A percentile compares a stretch with the other conserved stretches of the same genome.
Conservation (phyloP, 768 basidiomycete species). For the Agrocybe pediades region DNA sequence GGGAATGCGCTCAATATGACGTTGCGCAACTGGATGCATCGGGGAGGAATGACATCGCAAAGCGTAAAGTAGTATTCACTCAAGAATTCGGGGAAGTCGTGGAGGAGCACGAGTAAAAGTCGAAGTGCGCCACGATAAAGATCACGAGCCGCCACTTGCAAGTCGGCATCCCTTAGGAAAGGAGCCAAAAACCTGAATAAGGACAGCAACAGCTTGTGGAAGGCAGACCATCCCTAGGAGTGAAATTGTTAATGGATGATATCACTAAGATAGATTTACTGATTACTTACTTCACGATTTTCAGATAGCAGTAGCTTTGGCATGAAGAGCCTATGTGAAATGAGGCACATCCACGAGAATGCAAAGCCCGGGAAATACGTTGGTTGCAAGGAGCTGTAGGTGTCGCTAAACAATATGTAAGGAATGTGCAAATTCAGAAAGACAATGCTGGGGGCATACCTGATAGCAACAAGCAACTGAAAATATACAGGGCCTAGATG, state of each 20-base stretch:
- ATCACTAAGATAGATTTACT: not conserved
- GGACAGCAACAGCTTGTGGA: constrained; percentile 91
- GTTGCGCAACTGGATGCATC: constrained; percentile 95
- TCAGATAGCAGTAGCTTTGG: constrained; percentile 87
- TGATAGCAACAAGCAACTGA: constrained; percentile 83
- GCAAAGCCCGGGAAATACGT: constrained; percentile 97
- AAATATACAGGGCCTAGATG: constrained; percentile 90
- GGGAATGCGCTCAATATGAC: constrained; percentile 97
- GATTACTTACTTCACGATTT: constrained; percentile 75
- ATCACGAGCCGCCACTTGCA: constrained; percentile 79
- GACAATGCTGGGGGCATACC: constrained; percentile 48
- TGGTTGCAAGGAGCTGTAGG: constrained; percentile 94
- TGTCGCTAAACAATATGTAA: constrained; percentile 60
- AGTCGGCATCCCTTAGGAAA: constrained; percentile 82
- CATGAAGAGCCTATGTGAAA: constrained; percentile 97
- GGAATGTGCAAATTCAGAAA: not conserved
- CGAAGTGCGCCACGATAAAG: constrained; percentile 91
- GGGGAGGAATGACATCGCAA: constrained; percentile 88
- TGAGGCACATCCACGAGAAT: constrained; percentile 96
- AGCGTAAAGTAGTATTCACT: constrained; percentile 96
- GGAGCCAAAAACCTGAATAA: constrained; percentile 94
- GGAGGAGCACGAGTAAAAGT: constrained; percentile 90
- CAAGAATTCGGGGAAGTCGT: constrained; percentile 98
- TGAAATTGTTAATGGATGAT: constrained; percentile 3
- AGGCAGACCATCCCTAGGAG: constrained; percentile 86